Evolutionary conservation across 495 filamentous ascomycete species (phyloP), one percentile per base, ranked within the genome.

Genomic region (Podospora pseudoanserina): DNA sequence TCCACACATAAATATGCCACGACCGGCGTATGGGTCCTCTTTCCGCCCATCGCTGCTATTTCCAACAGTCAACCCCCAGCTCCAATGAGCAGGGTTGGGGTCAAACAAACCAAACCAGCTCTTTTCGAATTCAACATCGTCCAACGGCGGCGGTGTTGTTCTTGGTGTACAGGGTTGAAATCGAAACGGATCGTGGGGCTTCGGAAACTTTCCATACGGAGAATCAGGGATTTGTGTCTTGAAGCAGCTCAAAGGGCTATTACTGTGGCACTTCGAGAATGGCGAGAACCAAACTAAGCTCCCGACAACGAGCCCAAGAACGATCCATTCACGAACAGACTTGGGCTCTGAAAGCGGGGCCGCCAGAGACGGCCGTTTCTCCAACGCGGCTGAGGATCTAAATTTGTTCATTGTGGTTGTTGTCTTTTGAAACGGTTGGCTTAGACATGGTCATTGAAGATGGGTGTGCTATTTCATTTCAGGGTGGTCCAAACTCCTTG

Each of bases 1-100:
- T 11, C 80, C 79, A 64, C 80, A 83, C 18, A 83, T 65, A 66
- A 77, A 82, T 58, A 83, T 80, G 13, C 78, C 79, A n/a, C 80
- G 78, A 19, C 72, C 79, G 9, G 72, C 70, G 64, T 80, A 81
- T 0, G 75, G 70, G 32, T 63, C n/a, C 64, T 77, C 77, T 19
- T 39, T 39, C 9, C 7, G 44, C 3, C 30, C 11, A 2, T 49
- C 64, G 1, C 23, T 49, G 6, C 67, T 59, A 9, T 65, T 66
- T 9, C 67, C 63, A 2, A 56, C 68, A 66, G 60, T 56, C 34
- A 62, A 60, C 67, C 77, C 79, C 81, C 81, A 83, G 67, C 70
- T 81, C 80, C 80, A 83, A 58, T 77, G 73, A 4, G 68, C 70
- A 1, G 81, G 80, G 62, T 82, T 70, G 5, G 79, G 79, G 63